Percentiles rank a stretch among this genome's conserved stretches.
Evolutionary conservation across 345 rosid species (phyloP).

Genomic region (Cardiospermum halicacabum): DNA sequence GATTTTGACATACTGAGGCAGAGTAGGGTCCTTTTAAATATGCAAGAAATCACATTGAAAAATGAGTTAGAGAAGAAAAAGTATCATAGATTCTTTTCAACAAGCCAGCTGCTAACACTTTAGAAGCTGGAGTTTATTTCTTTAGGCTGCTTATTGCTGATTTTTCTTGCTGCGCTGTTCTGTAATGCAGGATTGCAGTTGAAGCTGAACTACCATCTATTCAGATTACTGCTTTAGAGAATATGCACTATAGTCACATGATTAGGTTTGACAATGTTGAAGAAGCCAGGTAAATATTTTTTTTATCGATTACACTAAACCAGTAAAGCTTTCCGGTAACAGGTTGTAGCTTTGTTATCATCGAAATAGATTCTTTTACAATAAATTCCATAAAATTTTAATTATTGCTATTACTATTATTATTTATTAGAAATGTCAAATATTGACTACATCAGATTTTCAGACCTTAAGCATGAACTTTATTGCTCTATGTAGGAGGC

Average conservation of each 20-base stretch:
- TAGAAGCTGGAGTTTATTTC: not conserved
- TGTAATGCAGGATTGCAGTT: constrained; percentile 60
- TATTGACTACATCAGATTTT: not conserved
- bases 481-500: constrained; percentile 40
- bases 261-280: constrained; percentile 81
- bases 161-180: constrained; percentile 3
- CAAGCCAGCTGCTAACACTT: not conserved
- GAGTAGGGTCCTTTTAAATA: not conserved
- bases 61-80: not conserved
- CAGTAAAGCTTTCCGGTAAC: constrained; percentile 3
- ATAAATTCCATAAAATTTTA: too few relatives aligned
- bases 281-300: constrained; percentile 62
- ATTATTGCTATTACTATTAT: too few relatives aligned
- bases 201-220: constrained; percentile 61
- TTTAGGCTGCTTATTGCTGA: not conserved
- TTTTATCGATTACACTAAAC: not conserved
- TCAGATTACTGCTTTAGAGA: constrained; percentile 83
- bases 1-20: not conserved
- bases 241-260: constrained; percentile 94
- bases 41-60: not conserved
- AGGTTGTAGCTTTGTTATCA: not conserved
- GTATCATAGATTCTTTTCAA: not conserved
- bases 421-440: constrained; percentile 13
- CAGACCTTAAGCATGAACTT: not conserved
- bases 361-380: constrained; percentile 11